phyloP scores from a whole-genome alignment of 495 filamentous ascomycete species.

The Neurospora sp. region DNA sequence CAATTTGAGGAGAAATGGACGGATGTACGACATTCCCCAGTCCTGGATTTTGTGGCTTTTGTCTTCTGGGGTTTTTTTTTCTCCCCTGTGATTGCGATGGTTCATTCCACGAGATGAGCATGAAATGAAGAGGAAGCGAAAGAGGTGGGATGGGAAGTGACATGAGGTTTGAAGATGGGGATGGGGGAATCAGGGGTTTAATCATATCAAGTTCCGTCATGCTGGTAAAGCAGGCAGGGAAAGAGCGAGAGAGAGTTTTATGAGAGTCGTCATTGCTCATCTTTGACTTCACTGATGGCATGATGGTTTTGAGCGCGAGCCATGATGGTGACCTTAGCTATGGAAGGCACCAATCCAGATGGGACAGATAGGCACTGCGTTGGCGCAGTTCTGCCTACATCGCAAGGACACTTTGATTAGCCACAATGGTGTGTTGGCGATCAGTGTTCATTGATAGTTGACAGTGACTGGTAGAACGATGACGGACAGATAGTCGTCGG shows the following conservation, averaged over 20 bases:
- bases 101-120: neutral
- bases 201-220: neutral
- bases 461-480: neutral
- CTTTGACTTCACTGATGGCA: neutral
- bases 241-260: neutral
- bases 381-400: neutral
- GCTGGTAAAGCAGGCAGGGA: neutral
- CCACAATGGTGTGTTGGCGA: neutral
- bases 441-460: neutral
- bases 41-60: neutral
- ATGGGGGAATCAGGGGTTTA: neutral
- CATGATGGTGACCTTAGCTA: neutral
- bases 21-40: neutral
- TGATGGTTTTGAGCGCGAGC: neutral
- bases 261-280: neutral
- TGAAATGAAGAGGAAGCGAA: slow-evolving; percentile 3
- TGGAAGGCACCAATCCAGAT: neutral
- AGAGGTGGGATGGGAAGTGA: neutral
- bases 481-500: neutral
- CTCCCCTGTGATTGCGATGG: neutral
- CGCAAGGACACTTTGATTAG: neutral
- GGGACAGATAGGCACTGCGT: neutral
- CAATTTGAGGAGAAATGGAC: neutral
- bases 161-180: neutral
- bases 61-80: neutral